phyloP scores from a whole-genome alignment of 441 rosid genomes.

The Metrosideros polymorpha region DNA sequence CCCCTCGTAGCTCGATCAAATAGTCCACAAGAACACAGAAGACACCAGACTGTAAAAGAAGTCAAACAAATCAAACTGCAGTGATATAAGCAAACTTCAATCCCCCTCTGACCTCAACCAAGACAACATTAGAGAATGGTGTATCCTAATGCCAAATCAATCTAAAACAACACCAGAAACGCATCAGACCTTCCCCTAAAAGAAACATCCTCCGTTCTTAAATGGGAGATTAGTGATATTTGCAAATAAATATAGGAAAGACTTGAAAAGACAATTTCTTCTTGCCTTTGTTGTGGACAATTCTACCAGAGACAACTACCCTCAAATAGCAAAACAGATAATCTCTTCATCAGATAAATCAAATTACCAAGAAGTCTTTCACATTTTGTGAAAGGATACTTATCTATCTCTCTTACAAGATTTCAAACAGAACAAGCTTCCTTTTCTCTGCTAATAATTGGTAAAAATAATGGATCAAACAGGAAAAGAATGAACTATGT shows the following conservation, averaged over 20 bases:
- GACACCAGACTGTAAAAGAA: background rate
- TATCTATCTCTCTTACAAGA: background rate
- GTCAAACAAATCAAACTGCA: background rate
- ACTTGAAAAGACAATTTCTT: background rate
- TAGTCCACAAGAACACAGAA: background rate
- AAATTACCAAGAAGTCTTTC: background rate
- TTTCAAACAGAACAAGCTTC: background rate
- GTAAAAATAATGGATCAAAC: background rate
- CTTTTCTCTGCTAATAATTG: background rate
- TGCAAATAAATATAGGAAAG: background rate
- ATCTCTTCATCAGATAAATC: background rate
- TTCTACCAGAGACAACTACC: no score
- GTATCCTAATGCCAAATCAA: no score
- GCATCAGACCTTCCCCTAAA: background rate
- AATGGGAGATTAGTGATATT: background rate
- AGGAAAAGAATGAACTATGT: slow-evolving; percentile 11
- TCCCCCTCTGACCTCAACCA: background rate
- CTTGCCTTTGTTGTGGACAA: background rate
- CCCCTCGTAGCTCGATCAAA: background rate
- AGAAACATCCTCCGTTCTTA: background rate
- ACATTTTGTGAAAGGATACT: background rate
- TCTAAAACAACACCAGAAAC: background rate
- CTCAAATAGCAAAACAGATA: no score
- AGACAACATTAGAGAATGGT: no score
- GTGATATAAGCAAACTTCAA: background rate